A percentile compares a stretch with the other conserved stretches of the same genome.
phyloP scores from a whole-genome alignment of 371 early-diverging fungal genomes.

The Capillidium heterosporum region DNA sequence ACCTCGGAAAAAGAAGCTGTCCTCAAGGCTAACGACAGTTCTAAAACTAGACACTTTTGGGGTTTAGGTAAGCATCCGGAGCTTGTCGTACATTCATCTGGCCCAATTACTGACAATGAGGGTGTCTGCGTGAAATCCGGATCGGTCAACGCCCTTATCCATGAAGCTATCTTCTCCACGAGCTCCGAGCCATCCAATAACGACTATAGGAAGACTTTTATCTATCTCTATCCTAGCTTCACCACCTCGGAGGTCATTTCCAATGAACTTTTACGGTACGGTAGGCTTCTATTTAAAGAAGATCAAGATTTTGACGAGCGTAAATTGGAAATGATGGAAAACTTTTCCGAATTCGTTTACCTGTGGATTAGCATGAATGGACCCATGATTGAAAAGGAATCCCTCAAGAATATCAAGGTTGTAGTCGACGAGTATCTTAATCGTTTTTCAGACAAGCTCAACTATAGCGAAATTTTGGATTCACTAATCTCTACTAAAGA shows the following conservation, averaged over 20 bases:
- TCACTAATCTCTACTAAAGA: constrained; percentile 1
- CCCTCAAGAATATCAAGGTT: constrained; percentile 5
- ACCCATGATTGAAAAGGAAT: constrained; percentile 7
- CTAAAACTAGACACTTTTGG: constrained; percentile 25
- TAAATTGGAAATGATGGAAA: constrained; percentile 9
- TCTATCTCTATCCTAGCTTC: constrained; percentile 34
- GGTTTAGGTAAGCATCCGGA: constrained; percentile 28
- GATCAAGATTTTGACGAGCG: constrained; percentile 6
- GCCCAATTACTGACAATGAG: constrained; percentile 1
- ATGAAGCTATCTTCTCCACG: constrained; percentile 29
- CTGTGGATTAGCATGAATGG: constrained; percentile 10
- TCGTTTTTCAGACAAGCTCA: too few species aligned
- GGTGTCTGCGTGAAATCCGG: constrained; percentile 27
- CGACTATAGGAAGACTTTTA: constrained; percentile 21
- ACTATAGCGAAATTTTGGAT: too few species aligned
- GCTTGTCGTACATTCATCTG: constrained; percentile 17
- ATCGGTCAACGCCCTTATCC: constrained; percentile 37
- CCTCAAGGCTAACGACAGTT: constrained; percentile 11
- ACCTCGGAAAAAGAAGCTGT: not conserved
- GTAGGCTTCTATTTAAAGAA: constrained; percentile 15
- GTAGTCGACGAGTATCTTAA: too few species aligned
- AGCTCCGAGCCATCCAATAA: constrained; percentile 7
- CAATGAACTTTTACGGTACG: constrained; percentile 26
- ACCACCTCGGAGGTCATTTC: constrained; percentile 26
- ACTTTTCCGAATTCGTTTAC: constrained; percentile 11